phyloP scores from a whole-genome alignment of 2,329 filamentous ascomycete species.

The Colletotrichum godetiae region DNA sequence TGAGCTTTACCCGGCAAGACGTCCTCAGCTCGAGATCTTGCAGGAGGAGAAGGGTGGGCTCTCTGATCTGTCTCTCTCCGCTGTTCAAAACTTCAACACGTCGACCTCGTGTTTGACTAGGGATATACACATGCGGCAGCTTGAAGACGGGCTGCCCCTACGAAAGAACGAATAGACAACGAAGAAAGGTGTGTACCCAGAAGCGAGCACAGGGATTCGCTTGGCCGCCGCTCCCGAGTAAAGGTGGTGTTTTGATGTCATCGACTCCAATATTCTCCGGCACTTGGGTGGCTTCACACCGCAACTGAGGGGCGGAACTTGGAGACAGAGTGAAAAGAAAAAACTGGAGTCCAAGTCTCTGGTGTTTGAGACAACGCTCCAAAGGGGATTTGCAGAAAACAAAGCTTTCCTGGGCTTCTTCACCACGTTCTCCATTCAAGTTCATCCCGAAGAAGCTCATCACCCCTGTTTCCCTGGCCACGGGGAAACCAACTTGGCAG shows the following conservation, averaged over 20 bases:
- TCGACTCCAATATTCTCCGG: slow-evolving; percentile 30
- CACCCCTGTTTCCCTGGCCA: no score
- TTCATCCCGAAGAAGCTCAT: no score
- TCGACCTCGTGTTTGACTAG: neutral
- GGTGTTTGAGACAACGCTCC: slow-evolving; percentile 2
- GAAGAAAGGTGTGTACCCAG: neutral
- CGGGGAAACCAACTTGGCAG: no score
- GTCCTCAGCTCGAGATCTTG: slow-evolving; percentile 1
- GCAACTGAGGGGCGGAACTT: slow-evolving; percentile 7
- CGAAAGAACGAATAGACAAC: neutral
- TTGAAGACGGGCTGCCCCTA: neutral
- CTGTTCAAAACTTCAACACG: neutral
- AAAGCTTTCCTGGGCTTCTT: neutral
- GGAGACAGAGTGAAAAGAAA: neutral
- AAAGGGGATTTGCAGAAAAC: neutral
- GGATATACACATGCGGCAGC: neutral
- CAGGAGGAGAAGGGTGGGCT: neutral
- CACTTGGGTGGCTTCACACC: slow-evolving; percentile 25
- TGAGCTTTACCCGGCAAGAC: neutral
- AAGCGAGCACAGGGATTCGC: neutral
- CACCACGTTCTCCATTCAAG: neutral
- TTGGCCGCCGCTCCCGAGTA: slow-evolving; percentile 18
- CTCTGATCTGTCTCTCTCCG: neutral
- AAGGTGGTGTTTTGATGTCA: slow-evolving; percentile 30
- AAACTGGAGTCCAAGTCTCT: slow-evolving; percentile 1